phyloP scores from a whole-genome alignment of 2,329 filamentous ascomycete species.

The Leptosphaerulina australis region DNA sequence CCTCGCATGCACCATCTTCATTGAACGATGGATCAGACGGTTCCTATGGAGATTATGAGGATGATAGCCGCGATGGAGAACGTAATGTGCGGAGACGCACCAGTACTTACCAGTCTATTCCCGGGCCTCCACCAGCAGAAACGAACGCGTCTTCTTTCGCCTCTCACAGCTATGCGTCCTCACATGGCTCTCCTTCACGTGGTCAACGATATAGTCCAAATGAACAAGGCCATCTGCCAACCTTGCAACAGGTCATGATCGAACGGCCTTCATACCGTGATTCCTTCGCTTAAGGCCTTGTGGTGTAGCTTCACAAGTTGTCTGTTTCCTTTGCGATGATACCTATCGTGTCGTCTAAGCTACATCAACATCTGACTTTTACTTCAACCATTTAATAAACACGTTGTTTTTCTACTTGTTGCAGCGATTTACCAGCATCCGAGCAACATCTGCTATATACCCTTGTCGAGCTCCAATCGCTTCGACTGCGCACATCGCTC shows the following conservation, averaged over 20 bases:
- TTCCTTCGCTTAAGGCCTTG: conserved; percentile 16
- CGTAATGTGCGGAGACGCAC: conserved; percentile 48
- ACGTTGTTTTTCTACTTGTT: neutral
- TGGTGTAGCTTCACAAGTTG: neutral
- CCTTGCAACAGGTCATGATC: conserved; percentile 3
- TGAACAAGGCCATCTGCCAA: conserved; percentile 16
- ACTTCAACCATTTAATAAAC: neutral
- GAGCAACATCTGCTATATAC: conserved; percentile 16
- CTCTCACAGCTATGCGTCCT: conserved; percentile 24
- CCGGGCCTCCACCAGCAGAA: conserved; percentile 32
- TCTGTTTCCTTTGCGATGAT: neutral
- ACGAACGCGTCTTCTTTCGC: conserved; percentile 27
- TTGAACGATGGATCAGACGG: conserved; percentile 40
- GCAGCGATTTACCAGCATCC: neutral
- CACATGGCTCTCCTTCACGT: neutral
- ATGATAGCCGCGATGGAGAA: conserved; percentile 38
- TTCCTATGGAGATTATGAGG: conserved; percentile 42
- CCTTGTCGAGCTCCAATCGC: conserved; percentile 8
- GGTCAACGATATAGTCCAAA: conserved; percentile 17
- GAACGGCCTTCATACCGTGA: conserved; percentile 25
- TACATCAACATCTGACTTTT: neutral
- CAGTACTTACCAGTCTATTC: conserved; percentile 43
- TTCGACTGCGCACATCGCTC: neutral
- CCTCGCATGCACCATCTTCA: conserved; percentile 37
- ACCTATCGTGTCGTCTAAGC: neutral